Base-by-base conservation (phyloP, 768 basidiomycete genomes). In the Chlorophyllum brunneum region DNA sequence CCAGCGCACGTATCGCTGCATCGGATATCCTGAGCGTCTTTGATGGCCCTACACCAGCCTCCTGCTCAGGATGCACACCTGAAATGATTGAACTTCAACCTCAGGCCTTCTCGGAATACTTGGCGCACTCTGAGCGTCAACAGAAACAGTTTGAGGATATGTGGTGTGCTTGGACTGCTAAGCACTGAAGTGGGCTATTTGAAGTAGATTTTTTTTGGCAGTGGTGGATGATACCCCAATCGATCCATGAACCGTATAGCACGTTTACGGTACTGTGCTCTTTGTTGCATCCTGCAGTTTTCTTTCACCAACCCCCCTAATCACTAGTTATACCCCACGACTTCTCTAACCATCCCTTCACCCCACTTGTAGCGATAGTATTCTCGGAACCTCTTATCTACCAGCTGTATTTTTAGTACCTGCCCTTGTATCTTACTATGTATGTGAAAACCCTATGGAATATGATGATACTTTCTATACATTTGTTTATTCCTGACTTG, bases 61-160 rank as follows among this genome's bases (percentile, higher is more conserved):
- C 48, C 10, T 9, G 16, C 4, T 13, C 15, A 13, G 46, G 42
- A 5, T 20, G 13, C 24, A 22, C 38, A 13, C 29, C 48, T 18
- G 86, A 80, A 59, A 80, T 85, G 75, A 78, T 88, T 54, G 83
- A 86, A 61, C 74, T 88, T 18, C 79, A 84, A 22, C 72, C 72
- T 37, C 69, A 76, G 53, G 81, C 82, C 7, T 86, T 79, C 61
- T 71, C 68, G 30, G 75, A 86, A 58, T 88, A 78, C 63, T 67
- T 74, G 51, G 74, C 79, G 61, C 65, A 83, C 57, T 77, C 69
- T 56, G 69, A 73, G 43, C 77, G 73, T 52, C 75, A 79, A 52
- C 77, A 77, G 62, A 72, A 77, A 61, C 74, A 75, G 46, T 74
- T 81, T 49, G 84, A 87, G 64, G 75, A 68, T 39, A 65, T 84